Conservation (phyloP, 257 asterid species). For the Ligustrum vulgare region DNA sequence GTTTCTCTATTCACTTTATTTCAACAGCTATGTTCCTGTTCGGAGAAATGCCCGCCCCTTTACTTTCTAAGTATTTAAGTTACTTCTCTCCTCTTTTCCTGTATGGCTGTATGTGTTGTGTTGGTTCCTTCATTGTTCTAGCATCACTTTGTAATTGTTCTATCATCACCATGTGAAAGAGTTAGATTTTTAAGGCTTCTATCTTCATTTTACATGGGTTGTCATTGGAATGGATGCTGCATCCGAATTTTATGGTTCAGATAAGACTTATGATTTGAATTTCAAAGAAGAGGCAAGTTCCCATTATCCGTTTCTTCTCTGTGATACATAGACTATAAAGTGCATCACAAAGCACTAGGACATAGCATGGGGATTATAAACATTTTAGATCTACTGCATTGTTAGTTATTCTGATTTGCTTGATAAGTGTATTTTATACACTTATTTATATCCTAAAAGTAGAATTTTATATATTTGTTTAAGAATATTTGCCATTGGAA, state of each 20-base stretch:
- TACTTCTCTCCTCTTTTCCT: background rate
- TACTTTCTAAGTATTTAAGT: too few species aligned
- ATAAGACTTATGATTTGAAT: conserved; percentile 87
- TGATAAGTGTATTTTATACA: too few species aligned
- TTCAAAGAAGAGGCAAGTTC: conserved; percentile 86
- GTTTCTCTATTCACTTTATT: too few species aligned
- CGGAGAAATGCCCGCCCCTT: too few species aligned
- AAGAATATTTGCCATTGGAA: too few species aligned
- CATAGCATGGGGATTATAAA: background rate
- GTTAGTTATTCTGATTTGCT: too few species aligned
- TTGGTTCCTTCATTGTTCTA: background rate
- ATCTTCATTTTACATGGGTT: conserved; percentile 42
- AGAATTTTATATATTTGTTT: too few species aligned
- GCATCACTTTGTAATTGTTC: background rate
- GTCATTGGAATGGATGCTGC: conserved; percentile 99
- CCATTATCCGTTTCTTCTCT: conserved; percentile 1
- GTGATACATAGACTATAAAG: background rate
- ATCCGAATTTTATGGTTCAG: conserved; percentile 85
- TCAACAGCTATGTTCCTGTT: too few species aligned
- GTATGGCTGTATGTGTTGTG: too few species aligned
- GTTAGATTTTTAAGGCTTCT: background rate
- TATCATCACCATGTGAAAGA: background rate
- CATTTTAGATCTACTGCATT: too few species aligned
- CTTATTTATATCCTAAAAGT: too few species aligned
- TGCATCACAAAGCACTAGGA: background rate